Base-by-base conservation (phyloP, 2,329 filamentous ascomycete genomes). In the Aspergillus ochraceoroseus region DNA sequence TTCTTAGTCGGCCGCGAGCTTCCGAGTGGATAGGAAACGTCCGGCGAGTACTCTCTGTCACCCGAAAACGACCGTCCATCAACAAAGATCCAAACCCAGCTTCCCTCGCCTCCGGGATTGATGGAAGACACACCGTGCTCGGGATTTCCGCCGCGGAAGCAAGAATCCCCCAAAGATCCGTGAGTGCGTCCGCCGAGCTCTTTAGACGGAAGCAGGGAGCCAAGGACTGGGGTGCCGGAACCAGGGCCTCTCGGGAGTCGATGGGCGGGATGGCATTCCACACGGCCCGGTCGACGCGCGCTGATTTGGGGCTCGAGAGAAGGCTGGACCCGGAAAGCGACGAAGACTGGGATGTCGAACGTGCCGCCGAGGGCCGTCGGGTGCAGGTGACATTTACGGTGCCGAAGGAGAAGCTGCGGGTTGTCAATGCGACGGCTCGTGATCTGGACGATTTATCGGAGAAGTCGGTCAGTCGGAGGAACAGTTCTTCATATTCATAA, bases 321-420 rank as follows among this genome's bases (percentile, higher is more conserved):
- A 46, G 55, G 1, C 46, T 54, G n/a, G 55, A 54, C 12, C 42
- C 53, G 3, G 55, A 64, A n/a, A 59, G 58, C 11, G 57, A 62
- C 12, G 56, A 61, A 18, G 83, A 87, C 39, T 86, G 84, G 84
- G 85, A 88, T 53, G 78, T 89, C 26, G 85, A 89, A 60, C 72
- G 75, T 40, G 83, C 84, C 2, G 77, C 83, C 1, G 81, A 87
- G 65, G 76, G 76, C 43, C 68, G 83, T 14, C 71, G 85, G 6
- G 84, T 89, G 46, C 85, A 89, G 63, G 77, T 87, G 57, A 92
- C 94, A 78, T 96, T 95, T 64, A 95, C 90, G 0, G 87, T 95
- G 45, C 90, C 92, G 2, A 87, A 83, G 62, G 84, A 90, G 63
- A 79, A 80, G 53, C 66, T 96, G 48, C 72, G 90, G 17, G 88